These are phyloP conservation scores for Kodamaea lidongshanica DNA, from an alignment of 805 yeast genomes.

Conservation along the genomic window DNA sequence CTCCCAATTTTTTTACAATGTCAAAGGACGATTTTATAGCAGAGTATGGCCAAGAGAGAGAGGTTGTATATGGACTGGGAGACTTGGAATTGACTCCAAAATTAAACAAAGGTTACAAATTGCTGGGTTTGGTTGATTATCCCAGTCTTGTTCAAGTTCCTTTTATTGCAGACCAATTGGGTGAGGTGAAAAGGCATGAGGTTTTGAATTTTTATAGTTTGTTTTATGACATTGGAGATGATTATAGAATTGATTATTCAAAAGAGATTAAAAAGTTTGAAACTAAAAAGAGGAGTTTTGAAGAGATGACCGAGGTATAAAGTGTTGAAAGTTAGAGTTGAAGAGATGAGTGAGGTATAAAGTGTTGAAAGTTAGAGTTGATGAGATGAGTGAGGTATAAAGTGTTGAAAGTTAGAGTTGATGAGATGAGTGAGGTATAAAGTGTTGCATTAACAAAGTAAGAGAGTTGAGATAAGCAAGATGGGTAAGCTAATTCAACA, in stretches of 20 bases:
- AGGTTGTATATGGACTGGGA: slow-evolving; percentile 7
- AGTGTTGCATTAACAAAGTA: no score
- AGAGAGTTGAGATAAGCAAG: no score
- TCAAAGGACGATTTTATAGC: slow-evolving; percentile 43
- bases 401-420: no score
- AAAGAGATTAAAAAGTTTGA: slow-evolving; percentile 14
- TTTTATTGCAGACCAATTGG: slow-evolving; percentile 13
- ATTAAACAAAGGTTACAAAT: slow-evolving; percentile 16
- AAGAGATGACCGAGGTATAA: slow-evolving; percentile 3
- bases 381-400: no score
- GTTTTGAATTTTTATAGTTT: slow-evolving; percentile 17
- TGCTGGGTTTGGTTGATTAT: slow-evolving; percentile 8
- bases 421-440: no score
- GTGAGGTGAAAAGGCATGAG: slow-evolving; percentile 12
- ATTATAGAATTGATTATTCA: slow-evolving; percentile 18
- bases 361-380: no score
- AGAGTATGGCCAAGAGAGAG: slow-evolving; percentile 42
- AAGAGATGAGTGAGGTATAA: no score
- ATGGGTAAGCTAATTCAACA: no score
- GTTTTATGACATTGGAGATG: slow-evolving; percentile 22
- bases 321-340: neutral
- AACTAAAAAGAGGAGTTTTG: slow-evolving; percentile 11
- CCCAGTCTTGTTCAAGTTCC: slow-evolving; percentile 8
- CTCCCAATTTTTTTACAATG: slow-evolving; percentile 50
- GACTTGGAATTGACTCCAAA: slow-evolving; percentile 24